Evolutionary conservation across 2,329 filamentous ascomycete genomes (phyloP), one percentile per base, ranked within the genome.

Genomic region (Fusarium sp.): DNA sequence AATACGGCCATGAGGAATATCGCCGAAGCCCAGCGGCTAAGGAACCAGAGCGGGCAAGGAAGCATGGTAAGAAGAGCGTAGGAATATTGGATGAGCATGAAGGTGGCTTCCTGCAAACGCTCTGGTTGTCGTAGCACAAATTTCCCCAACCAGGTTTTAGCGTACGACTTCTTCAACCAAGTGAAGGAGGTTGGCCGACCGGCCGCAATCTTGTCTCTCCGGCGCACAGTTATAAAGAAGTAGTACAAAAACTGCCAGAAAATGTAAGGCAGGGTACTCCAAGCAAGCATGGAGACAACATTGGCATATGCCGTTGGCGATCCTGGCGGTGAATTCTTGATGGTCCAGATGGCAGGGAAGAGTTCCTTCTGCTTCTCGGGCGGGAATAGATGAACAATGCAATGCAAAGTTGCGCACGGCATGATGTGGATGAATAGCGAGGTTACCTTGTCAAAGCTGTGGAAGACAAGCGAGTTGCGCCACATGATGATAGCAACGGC

Each of bases 351-450:
- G 14, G 94, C 95, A 1, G 95, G 94, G 76, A 97, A 98, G 20
- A 90, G 88, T 25, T 83, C 79, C 67, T 85, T 82, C 75, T 96
- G 91, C 41, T 86, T 78, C 22, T 88, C 87, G 2, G 87, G 79
- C 0, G 91, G 80, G 14, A 94, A 84, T 20, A 98, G 84, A 77
- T 99, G 96, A 17, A 97, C 92, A 15, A 99, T 85, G 76, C 93
- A 96, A 79, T 99, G 96, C 14, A 99, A 86, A 2, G 94, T 93
- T 7, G 92, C 95, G 70, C 94, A 97, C 1, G 96, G 96, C 95
- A 99, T 99, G 75, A 99, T 97, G 79, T 99, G 96, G 72, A 99
- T 97, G 82, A 99, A 99, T n/a, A 99, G 85, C 77, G 93, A 96
- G 14, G 94, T 96, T 64, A 98, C 94, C 80, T 99, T 99, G 84